phyloP scores from a whole-genome alignment of 148 eudicot genomes.

The Nepenthes mirabilis region DNA sequence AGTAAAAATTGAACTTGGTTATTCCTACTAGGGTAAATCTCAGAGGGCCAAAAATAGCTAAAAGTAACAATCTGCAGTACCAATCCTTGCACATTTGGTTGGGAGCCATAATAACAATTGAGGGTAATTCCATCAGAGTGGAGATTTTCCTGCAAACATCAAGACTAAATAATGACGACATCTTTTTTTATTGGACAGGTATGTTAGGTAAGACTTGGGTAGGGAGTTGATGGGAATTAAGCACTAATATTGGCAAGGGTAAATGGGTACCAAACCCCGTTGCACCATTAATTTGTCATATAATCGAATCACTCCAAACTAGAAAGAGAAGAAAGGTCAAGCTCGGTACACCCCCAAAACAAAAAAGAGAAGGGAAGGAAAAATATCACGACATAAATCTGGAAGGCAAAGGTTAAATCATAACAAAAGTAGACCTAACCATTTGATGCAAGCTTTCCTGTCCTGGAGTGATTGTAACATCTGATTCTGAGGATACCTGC shows the following conservation, averaged over 20 bases:
- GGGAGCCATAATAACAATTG: constrained; percentile 58
- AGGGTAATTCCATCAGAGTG: constrained; percentile 49
- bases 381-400: not conserved
- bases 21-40: constrained; percentile 1
- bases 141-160: constrained; percentile 36
- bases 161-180: not conserved
- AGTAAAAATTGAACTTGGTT: constrained; percentile 1
- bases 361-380: not conserved
- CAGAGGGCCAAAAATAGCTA: not conserved
- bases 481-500: constrained; percentile 24
- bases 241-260: too few relatives aligned
- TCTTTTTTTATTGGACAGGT: not conserved
- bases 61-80: constrained; percentile 18
- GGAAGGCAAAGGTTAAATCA: not conserved
- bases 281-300: too few relatives aligned
- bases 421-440: constrained; percentile 8
- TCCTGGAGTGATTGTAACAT: constrained; percentile 14
- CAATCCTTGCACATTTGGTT: constrained; percentile 72
- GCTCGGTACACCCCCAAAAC: not conserved
- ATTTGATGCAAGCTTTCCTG: constrained; percentile 29
- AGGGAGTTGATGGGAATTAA: too few relatives aligned
- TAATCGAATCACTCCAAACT: too few relatives aligned
- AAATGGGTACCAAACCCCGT: too few relatives aligned
- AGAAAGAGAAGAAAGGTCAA: not conserved
- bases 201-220: too few relatives aligned